A percentile compares a stretch with the other conserved stretches of the same genome.
These are phyloP conservation scores for Phyllostachys edulis DNA, from an alignment of 176 grass and related monocot species.

Conservation along the genomic window DNA sequence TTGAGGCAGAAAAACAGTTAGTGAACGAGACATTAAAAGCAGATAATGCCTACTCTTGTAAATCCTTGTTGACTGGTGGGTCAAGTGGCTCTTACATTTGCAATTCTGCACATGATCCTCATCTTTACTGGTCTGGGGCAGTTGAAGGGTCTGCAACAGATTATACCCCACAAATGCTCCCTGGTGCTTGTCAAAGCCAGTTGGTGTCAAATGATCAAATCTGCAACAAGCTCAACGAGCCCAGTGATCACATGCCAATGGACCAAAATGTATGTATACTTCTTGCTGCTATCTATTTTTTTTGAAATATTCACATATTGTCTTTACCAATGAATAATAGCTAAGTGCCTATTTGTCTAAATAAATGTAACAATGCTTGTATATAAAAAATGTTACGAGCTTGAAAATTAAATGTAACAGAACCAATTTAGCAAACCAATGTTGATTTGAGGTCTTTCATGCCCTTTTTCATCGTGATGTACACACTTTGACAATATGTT, in stretches of 20 bases:
- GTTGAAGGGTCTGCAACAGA: constrained; percentile 35
- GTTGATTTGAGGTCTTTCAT: constrained; percentile 6
- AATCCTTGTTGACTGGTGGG: constrained; percentile 31
- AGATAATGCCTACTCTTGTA: constrained; percentile 33
- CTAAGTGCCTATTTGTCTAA: constrained; percentile 15
- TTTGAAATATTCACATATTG: background rate
- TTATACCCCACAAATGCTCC: constrained; percentile 42
- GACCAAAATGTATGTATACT: constrained; percentile 52
- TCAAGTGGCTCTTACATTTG: constrained; percentile 26
- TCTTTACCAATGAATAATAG: background rate
- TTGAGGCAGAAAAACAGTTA: constrained; percentile 42
- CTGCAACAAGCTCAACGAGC: constrained; percentile 27
- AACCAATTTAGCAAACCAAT: constrained; percentile 8
- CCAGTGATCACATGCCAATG: constrained; percentile 33
- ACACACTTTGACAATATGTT: constrained; percentile 17
- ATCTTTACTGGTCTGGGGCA: constrained; percentile 41
- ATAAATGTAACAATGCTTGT: constrained; percentile 2
- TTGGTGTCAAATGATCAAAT: constrained; percentile 35
- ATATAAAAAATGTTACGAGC: background rate
- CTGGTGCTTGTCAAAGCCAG: constrained; percentile 42
- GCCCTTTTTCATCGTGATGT: background rate
- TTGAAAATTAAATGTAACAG: background rate
- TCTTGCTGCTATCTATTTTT: background rate
- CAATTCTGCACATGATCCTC: constrained; percentile 40
- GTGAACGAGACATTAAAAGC: constrained; percentile 22